phyloP scores from a whole-genome alignment of 2,329 filamentous ascomycete species.

The Aspergillus caelatus region DNA sequence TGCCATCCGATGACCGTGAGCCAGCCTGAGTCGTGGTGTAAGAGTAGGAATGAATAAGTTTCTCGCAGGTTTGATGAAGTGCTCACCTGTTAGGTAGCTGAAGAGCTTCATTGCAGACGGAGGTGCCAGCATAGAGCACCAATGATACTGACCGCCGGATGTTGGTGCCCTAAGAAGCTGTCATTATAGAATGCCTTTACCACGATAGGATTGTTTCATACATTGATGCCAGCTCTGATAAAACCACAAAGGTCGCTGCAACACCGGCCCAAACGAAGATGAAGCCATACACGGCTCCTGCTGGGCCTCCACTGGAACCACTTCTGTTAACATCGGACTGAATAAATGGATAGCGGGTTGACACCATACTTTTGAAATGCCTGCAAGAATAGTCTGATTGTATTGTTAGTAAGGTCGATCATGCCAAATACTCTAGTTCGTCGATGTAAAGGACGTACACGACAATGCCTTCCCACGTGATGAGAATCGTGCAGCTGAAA shows the following conservation, averaged over 20 bases:
- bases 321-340: not conserved
- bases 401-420: not conserved
- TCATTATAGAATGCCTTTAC: not conserved
- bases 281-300: constrained; percentile 36
- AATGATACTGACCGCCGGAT: constrained; percentile 44
- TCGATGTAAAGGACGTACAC: constrained; percentile 29
- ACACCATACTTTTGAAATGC: constrained; percentile 25
- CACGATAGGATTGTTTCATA: constrained; percentile 14
- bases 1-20: constrained; percentile 49
- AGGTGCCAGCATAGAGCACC: constrained; percentile 46
- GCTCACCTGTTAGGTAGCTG: constrained; percentile 41
- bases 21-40: constrained; percentile 33
- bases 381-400: constrained; percentile 20
- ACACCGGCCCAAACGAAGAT: constrained; percentile 37
- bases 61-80: not conserved
- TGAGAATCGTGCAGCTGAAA: constrained; percentile 44
- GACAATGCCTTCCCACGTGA: constrained; percentile 44
- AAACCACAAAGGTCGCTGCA: constrained; percentile 28
- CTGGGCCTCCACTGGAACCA: constrained; percentile 35
- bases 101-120: constrained; percentile 35
- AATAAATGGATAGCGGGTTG: not conserved
- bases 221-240: constrained; percentile 40
- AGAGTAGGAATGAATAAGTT: not conserved
- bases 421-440: not conserved
- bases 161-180: constrained; percentile 32